phyloP scores from a whole-genome alignment of 805 yeast species.

The Kockiozyma suomiensis region DNA sequence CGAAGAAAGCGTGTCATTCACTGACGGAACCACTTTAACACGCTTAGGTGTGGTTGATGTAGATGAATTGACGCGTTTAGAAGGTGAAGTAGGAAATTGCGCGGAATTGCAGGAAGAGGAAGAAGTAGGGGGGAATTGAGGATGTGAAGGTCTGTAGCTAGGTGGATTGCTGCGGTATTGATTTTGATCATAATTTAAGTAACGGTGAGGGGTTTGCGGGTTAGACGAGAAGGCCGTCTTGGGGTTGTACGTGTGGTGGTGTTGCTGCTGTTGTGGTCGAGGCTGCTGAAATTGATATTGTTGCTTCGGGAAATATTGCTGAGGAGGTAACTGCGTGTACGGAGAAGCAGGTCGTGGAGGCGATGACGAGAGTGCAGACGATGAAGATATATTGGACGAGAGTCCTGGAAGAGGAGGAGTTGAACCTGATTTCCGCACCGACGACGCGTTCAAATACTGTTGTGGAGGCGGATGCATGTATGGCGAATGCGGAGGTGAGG shows the following conservation, averaged over 20 bases:
- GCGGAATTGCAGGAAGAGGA: neutral
- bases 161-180: neutral
- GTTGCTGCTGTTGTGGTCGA: neutral
- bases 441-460: slow-evolving; percentile 3
- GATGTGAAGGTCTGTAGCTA: neutral
- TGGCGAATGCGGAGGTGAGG: slow-evolving; percentile 28
- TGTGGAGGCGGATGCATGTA: neutral
- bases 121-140: neutral
- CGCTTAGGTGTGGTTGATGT: neutral
- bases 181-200: neutral
- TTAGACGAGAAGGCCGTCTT: neutral
- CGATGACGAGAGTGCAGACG: neutral
- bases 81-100: slow-evolving; percentile 7
- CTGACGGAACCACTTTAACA: neutral
- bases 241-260: neutral
- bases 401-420: slow-evolving; percentile 11
- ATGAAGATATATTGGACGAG: slow-evolving; percentile 5
- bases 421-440: neutral
- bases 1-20: neutral
- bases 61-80: slow-evolving; percentile 7
- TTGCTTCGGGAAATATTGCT: slow-evolving; percentile 1
- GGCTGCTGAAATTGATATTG: slow-evolving; percentile 1
- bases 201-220: neutral
- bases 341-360: slow-evolving; percentile 16
- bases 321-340: slow-evolving; percentile 1